Conservation (phyloP, 139 green algal species). For the Deuterostichococcus epilithicus region DNA sequence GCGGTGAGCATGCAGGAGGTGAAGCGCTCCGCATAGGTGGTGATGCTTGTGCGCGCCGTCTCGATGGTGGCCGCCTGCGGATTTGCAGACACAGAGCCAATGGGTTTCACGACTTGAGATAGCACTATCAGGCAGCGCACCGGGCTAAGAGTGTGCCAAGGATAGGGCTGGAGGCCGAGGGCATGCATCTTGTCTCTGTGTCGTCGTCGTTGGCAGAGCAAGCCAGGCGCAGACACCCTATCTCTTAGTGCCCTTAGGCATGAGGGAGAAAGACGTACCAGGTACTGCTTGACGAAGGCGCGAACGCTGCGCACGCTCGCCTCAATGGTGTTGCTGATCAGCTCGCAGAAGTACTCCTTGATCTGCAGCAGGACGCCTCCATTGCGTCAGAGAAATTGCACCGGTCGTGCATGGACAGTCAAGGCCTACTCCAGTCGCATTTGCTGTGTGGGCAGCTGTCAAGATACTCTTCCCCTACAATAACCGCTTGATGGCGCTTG, state of each 20-base stretch:
- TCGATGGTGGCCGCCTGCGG: not conserved
- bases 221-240: too few relatives aligned
- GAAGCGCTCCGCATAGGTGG: conserved; percentile 17
- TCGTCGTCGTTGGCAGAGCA: too few relatives aligned
- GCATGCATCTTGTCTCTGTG: too few relatives aligned
- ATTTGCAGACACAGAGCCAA: too few relatives aligned
- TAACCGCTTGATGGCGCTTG: not conserved
- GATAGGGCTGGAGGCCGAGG: too few relatives aligned
- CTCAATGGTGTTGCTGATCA: conserved; percentile 18
- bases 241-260: too few relatives aligned
- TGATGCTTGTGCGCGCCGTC: conserved; percentile 8
- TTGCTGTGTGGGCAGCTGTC: not conserved
- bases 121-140: too few relatives aligned
- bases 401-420: not conserved
- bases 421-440: not conserved
- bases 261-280: not conserved
- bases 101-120: too few relatives aligned
- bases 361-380: not conserved
- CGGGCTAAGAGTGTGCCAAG: too few relatives aligned
- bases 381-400: not conserved
- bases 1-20: conserved; percentile 12
- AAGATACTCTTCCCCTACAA: not conserved
- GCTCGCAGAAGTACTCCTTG: conserved; percentile 24
- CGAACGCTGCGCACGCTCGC: conserved; percentile 12
- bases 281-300: conserved; percentile 23